Percentiles rank a stretch among this genome's conserved stretches.
phyloP scores from a whole-genome alignment of 1,284 basidiomycete species.

The Pholiota adiposa region DNA sequence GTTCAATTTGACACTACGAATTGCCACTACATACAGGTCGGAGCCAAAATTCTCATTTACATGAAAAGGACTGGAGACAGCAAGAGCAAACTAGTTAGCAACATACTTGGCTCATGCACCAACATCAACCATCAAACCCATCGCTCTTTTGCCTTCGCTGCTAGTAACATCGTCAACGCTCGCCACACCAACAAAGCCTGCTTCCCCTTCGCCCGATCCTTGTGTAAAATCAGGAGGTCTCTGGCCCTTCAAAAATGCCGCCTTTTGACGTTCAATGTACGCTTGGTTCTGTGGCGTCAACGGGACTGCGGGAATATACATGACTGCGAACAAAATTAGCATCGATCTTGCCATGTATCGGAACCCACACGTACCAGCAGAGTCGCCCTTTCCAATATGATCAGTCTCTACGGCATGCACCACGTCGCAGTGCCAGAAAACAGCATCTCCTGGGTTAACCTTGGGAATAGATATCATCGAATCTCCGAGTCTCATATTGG shows the following conservation, averaged over 20 bases:
- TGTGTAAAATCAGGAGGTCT: slow-evolving; percentile 80
- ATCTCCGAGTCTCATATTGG: slow-evolving; percentile 69
- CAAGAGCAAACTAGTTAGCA: no score
- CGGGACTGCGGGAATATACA: slow-evolving; percentile 86
- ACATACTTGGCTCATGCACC: no score
- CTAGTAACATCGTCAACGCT: slow-evolving; percentile 50
- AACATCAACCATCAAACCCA: slow-evolving; percentile 45
- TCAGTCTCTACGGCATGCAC: slow-evolving; percentile 80
- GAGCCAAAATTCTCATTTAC: no score
- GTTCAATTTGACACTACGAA: no score
- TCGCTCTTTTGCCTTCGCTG: slow-evolving; percentile 53
- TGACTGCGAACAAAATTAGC: slow-evolving; percentile 42
- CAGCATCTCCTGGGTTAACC: slow-evolving; percentile 81
- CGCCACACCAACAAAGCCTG: slow-evolving; percentile 54
- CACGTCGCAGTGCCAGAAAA: slow-evolving; percentile 88
- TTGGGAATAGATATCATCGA: slow-evolving; percentile 79
- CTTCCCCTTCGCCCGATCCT: slow-evolving; percentile 53
- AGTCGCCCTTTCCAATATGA: slow-evolving; percentile 72
- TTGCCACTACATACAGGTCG: no score
- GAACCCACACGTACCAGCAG: slow-evolving; percentile 56
- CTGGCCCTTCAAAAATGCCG: slow-evolving; percentile 59
- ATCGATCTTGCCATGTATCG: background rate
- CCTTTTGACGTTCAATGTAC: slow-evolving; percentile 68
- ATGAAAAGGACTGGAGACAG: no score
- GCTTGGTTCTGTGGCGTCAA: slow-evolving; percentile 64